These are phyloP conservation scores for Chlorella sp. DNA, from an alignment of 139 green algal genomes.

Conservation along the genomic window DNA sequence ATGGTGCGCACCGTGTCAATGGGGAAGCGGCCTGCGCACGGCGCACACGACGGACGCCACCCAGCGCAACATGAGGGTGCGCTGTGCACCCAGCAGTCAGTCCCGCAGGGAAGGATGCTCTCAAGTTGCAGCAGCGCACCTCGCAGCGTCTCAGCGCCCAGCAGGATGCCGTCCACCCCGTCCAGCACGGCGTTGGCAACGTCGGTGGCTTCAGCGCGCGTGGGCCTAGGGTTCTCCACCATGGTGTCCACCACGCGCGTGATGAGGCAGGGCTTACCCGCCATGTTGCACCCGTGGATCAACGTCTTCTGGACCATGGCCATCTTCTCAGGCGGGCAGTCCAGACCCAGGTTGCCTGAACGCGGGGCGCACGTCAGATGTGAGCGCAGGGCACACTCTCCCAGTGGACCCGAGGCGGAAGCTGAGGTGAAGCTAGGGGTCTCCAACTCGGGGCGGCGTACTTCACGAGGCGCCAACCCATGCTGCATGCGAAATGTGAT, in stretches of 20 bases:
- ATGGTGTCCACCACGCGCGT: slow-evolving; percentile 90
- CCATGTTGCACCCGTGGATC: slow-evolving; percentile 71
- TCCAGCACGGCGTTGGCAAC: slow-evolving; percentile 89
- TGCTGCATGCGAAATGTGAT: no score
- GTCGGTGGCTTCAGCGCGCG: slow-evolving; percentile 85
- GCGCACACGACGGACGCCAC: neutral
- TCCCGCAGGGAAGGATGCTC: no score
- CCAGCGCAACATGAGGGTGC: neutral
- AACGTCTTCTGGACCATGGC: slow-evolving; percentile 67
- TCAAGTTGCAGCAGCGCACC: no score
- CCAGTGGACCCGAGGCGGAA: no score
- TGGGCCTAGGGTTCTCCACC: slow-evolving; percentile 71
- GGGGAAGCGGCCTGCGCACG: slow-evolving; percentile 43
- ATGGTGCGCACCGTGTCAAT: slow-evolving; percentile 72
- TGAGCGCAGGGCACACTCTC: no score
- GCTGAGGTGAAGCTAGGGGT: no score
- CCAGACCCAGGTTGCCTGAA: slow-evolving; percentile 68
- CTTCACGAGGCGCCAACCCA: no score
- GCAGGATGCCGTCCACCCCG: slow-evolving; percentile 82
- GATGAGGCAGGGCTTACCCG: slow-evolving; percentile 82
- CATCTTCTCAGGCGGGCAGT: slow-evolving; percentile 86
- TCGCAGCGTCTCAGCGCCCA: slow-evolving; percentile 59
- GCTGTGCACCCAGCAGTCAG: no score
- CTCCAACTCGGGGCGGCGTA: no score
- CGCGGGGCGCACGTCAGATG: no score